Evolutionary conservation across 176 grass and related monocot genomes (phyloP).

Genomic region (Juncus inflexus): DNA sequence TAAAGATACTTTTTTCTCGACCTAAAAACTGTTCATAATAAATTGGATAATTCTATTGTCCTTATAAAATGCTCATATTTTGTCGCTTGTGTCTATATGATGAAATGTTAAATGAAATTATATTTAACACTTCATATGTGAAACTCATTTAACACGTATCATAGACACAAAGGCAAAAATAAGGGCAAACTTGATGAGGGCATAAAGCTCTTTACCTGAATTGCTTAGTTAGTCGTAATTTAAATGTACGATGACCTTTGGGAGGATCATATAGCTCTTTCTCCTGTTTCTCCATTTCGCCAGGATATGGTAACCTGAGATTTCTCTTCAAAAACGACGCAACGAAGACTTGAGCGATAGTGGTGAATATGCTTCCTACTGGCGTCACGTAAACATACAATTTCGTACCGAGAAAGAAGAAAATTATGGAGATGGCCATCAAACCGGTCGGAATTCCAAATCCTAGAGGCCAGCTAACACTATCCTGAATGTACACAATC

Average conservation of each 20-base stretch:
- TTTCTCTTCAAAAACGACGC: conserved; percentile 56
- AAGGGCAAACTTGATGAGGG: neutral
- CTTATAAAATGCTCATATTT: too few relatives aligned
- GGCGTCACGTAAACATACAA: conserved; percentile 52
- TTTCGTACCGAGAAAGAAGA: conserved; percentile 52
- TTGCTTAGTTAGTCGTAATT: conserved; percentile 55
- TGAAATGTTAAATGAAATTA: neutral
- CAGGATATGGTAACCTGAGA: conserved; percentile 35
- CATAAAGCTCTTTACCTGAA: conserved; percentile 36
- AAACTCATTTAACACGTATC: neutral
- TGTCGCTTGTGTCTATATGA: too few relatives aligned
- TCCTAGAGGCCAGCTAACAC: conserved; percentile 63
- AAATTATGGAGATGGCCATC: conserved; percentile 38
- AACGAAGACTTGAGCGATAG: conserved; percentile 41
- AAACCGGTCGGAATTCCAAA: conserved; percentile 55
- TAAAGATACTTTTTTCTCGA: neutral
- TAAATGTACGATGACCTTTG: conserved; percentile 25
- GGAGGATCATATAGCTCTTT: conserved; percentile 38
- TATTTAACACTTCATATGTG: neutral
- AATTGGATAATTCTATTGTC: too few relatives aligned
- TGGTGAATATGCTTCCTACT: conserved; percentile 54
- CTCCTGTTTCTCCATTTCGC: conserved; percentile 46
- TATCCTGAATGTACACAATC: conserved; percentile 55
- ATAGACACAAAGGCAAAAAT: neutral
- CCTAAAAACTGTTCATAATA: neutral